Evolutionary conservation across 2,329 filamentous ascomycete species (phyloP), one percentile per base, ranked within the genome.

Genomic region (Fusarium bulbicola): DNA sequence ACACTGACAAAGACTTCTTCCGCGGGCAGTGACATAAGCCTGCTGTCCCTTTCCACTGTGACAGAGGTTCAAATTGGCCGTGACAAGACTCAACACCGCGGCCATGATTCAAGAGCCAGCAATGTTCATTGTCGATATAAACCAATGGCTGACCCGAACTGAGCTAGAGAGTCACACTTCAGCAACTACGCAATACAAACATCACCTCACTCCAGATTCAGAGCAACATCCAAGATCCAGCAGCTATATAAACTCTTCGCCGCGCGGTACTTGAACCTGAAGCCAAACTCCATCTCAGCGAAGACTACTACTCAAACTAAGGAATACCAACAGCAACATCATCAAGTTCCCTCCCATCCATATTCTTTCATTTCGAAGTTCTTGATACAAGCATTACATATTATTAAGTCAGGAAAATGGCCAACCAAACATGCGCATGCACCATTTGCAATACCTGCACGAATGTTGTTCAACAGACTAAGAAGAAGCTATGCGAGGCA

Each of bases 61-160:
- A 39, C 20, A 21, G 12, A 21, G 0, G 20, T 39, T 13, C 20
- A 9, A 14, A 13, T 7, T 21, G 12, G 6, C 39, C 3, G 28
- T 30, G 28, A 30, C 0, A 9, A 36, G 6, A 15, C 32, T 26
- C 18, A 15, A 1, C 4, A 12, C 2, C 6, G 5, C 1, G 30
- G 4, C 13, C 0, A 26, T 52, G 18, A 15, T 34, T 34, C 16
- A 24, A 6, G 7, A 1, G 30, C 11, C 7, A 7, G 21, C 15
- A 8, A 49, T 2, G 0, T 3, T 4, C 8, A 10, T 7, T 1
- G 11, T 14, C 3, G 15, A 49, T 50, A 34, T 52, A 52, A 52
- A 2, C 3, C 1, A 9, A 18, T 6, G 0, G 13, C 5, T 20
- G 6, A 0, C 12, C 9, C 16, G 4, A 26, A 5, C 9, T 12